Conservation (phyloP, 805 yeast genomes). For the Kodamaea nitidulidarum region DNA sequence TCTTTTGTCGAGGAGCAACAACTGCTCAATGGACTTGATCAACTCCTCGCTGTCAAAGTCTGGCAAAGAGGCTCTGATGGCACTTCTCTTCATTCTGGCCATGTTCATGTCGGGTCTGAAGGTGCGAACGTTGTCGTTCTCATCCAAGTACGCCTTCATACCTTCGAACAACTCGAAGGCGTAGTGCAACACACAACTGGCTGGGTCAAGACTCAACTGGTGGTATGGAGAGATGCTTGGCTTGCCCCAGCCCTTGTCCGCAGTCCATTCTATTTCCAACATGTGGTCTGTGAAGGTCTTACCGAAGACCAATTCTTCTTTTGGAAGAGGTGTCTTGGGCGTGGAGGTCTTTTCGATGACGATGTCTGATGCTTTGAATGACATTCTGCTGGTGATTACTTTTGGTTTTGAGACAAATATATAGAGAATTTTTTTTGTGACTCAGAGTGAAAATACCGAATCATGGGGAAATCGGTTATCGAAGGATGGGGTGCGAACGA, state of each 20-base stretch:
- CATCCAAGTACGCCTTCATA: constrained; percentile 28
- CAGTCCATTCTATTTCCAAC: constrained; percentile 28
- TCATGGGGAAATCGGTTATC: constrained; percentile 3
- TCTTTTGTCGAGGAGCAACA: constrained; percentile 19
- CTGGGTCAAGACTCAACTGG: constrained; percentile 23
- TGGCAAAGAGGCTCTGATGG: constrained; percentile 25
- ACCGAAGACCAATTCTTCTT: constrained; percentile 25
- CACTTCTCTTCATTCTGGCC: constrained; percentile 25
- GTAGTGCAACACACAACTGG: constrained; percentile 26
- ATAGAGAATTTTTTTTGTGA: constrained; percentile 5
- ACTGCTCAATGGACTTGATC: constrained; percentile 21
- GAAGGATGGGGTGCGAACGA: no score
- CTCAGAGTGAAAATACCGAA: constrained; percentile 2
- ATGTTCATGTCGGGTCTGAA: constrained; percentile 26
- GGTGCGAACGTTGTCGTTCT: constrained; percentile 19
- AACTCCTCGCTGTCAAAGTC: constrained; percentile 25
- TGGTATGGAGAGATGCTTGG: constrained; percentile 27
- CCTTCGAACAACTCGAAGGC: constrained; percentile 30
- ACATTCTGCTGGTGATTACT: constrained; percentile 6
- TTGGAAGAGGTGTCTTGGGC: constrained; percentile 21
- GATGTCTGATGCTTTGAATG: constrained; percentile 21
- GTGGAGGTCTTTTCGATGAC: constrained; percentile 19
- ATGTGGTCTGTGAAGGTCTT: constrained; percentile 28
- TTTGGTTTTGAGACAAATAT: constrained; percentile 1
- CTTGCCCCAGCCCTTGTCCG: constrained; percentile 24